phyloP scores from a whole-genome alignment of 345 rosid species.

The Gossypium herbaceum region DNA sequence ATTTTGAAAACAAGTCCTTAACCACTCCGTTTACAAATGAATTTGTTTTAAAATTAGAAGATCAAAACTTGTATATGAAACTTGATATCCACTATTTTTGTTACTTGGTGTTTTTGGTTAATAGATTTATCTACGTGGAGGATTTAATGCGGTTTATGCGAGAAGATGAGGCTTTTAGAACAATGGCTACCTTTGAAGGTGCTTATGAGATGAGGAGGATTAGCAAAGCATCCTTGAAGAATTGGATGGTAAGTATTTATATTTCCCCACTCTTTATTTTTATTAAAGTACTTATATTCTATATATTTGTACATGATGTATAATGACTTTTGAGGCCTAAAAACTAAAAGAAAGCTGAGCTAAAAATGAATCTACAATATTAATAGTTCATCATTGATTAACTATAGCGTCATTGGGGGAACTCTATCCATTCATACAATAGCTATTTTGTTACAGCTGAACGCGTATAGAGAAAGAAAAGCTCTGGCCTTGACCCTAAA shows the following conservation, averaged over 20 bases:
- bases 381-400: neutral
- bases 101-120: neutral
- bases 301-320: too few relatives aligned
- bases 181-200: slow-evolving; percentile 73
- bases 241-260: slow-evolving; percentile 72
- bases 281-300: neutral
- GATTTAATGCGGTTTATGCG: slow-evolving; percentile 76
- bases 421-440: neutral
- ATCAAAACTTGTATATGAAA: neutral
- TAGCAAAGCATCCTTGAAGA: slow-evolving; percentile 57
- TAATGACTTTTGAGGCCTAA: too few relatives aligned
- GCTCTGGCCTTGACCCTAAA: slow-evolving; percentile 92
- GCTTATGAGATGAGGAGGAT: slow-evolving; percentile 53
- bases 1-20: neutral
- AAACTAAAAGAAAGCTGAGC: too few relatives aligned
- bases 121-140: slow-evolving; percentile 60
- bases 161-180: slow-evolving; percentile 72
- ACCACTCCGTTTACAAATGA: neutral
- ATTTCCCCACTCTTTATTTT: neutral
- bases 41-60: neutral
- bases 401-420: neutral
- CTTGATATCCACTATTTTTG: neutral
- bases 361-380: neutral
- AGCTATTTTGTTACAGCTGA: slow-evolving; percentile 43
- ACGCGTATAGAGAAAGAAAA: slow-evolving; percentile 83